phyloP scores from a whole-genome alignment of 140 eudicot species.

The Anethum foeniculum region DNA sequence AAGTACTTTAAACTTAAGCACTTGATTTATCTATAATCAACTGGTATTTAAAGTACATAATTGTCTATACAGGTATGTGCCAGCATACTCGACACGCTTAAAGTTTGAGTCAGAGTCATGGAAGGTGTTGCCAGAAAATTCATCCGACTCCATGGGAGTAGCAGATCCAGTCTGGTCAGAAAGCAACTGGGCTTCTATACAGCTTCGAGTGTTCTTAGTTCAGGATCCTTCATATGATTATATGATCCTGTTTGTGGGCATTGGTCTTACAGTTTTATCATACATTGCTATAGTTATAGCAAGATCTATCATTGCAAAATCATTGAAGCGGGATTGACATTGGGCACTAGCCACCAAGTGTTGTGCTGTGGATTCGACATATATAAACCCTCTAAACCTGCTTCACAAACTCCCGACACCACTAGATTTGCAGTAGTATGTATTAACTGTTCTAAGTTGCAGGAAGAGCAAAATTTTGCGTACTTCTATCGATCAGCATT shows the following conservation, averaged over 20 bases:
- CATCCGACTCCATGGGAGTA: slow-evolving; percentile 57
- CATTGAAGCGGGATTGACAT: slow-evolving; percentile 68
- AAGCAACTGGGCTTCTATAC: slow-evolving; percentile 77
- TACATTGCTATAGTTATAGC: slow-evolving; percentile 38
- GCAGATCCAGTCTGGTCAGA: slow-evolving; percentile 89
- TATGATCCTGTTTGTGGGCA: slow-evolving; percentile 48
- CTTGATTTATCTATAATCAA: not conserved
- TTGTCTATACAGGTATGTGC: slow-evolving; percentile 56
- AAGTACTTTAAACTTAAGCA: not conserved
- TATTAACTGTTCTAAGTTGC: not conserved
- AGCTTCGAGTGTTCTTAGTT: slow-evolving; percentile 53
- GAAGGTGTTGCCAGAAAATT: slow-evolving; percentile 58
- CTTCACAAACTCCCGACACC: not conserved
- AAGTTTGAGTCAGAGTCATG: slow-evolving; percentile 58
- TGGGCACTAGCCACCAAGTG: not conserved
- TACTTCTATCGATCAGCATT: not conserved
- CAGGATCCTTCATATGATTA: slow-evolving; percentile 55
- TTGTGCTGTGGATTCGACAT: not conserved
- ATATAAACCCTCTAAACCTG: not conserved
- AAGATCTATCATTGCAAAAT: slow-evolving; percentile 59
- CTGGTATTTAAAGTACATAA: not conserved
- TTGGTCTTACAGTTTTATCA: slow-evolving; percentile 49
- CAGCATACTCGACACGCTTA: slow-evolving; percentile 90
- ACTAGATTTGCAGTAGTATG: not conserved
- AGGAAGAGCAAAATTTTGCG: not conserved